Conservation (phyloP, 1,284 basidiomycete species). For the Trametes polyzona region DNA sequence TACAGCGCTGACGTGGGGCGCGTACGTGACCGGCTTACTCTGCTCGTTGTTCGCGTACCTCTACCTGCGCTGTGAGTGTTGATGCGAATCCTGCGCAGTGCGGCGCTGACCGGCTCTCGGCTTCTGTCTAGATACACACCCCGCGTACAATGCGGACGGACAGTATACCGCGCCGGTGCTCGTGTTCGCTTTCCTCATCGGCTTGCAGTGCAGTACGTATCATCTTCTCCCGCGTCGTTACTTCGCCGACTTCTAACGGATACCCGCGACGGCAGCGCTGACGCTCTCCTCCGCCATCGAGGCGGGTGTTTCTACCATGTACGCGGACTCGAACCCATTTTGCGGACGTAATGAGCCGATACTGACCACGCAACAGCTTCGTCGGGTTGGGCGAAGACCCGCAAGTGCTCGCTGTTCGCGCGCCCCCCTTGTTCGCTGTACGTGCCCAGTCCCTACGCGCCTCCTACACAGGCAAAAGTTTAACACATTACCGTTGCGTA, state of each 20-base stretch:
- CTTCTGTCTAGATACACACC: slow-evolving; percentile 62
- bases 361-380: slow-evolving; percentile 51
- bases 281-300: slow-evolving; percentile 74
- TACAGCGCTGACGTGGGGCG: slow-evolving; percentile 72
- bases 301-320: slow-evolving; percentile 86
- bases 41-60: slow-evolving; percentile 83
- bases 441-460: slow-evolving; percentile 28
- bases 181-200: slow-evolving; percentile 83
- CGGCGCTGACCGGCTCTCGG: neutral
- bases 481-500: neutral
- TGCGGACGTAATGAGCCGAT: neutral
- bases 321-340: slow-evolving; percentile 28
- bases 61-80: slow-evolving; percentile 71
- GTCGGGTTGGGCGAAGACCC: slow-evolving; percentile 86
- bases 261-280: slow-evolving; percentile 46
- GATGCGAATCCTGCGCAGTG: neutral
- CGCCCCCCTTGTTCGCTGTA: slow-evolving; percentile 73
- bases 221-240: neutral
- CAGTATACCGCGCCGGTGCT: slow-evolving; percentile 80
- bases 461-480: neutral
- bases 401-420: slow-evolving; percentile 71
- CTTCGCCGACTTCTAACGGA: neutral
- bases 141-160: slow-evolving; percentile 72
- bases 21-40: slow-evolving; percentile 78
- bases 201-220: slow-evolving; percentile 71